Percentiles rank a stretch among this genome's conserved stretches.
These are phyloP conservation scores for Penicillium roqueforti DNA, from an alignment of 495 filamentous ascomycete species.

Conservation along the genomic window DNA sequence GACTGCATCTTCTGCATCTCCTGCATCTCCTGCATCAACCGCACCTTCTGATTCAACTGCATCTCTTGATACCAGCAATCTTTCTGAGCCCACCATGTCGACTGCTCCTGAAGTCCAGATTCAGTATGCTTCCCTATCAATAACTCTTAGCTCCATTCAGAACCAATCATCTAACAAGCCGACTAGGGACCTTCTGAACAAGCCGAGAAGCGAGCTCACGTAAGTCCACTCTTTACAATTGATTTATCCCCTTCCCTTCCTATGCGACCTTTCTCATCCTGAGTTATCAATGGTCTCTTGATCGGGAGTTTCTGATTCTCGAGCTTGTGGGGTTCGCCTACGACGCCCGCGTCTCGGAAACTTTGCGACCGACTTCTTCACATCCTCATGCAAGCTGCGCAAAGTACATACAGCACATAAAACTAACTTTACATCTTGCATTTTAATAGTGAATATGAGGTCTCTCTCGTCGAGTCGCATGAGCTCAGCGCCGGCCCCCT, in stretches of 20 bases:
- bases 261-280: not conserved
- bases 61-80: not conserved
- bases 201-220: slow-evolving; percentile 78
- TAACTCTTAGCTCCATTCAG: slow-evolving; percentile 13
- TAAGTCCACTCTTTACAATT: slow-evolving; percentile 39
- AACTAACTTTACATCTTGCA: slow-evolving; percentile 21
- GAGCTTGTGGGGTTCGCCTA: slow-evolving; percentile 8
- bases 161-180: slow-evolving; percentile 11
- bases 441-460: slow-evolving; percentile 72
- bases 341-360: slow-evolving; percentile 10
- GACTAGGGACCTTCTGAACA: slow-evolving; percentile 70
- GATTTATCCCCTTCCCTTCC: not conserved
- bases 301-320: slow-evolving; percentile 1
- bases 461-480: slow-evolving; percentile 81
- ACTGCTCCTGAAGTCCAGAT: slow-evolving; percentile 61
- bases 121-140: slow-evolving; percentile 53
- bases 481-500: slow-evolving; percentile 84
- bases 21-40: too few species aligned
- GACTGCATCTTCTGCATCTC: too few species aligned
- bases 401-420: slow-evolving; percentile 14
- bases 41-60: too few species aligned
- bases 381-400: slow-evolving; percentile 24
- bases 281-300: not conserved
- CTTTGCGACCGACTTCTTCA: slow-evolving; percentile 12
- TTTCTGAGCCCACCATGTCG: slow-evolving; percentile 50